Conservation (phyloP, 805 yeast species). For the Ogataea nonfermentans region DNA sequence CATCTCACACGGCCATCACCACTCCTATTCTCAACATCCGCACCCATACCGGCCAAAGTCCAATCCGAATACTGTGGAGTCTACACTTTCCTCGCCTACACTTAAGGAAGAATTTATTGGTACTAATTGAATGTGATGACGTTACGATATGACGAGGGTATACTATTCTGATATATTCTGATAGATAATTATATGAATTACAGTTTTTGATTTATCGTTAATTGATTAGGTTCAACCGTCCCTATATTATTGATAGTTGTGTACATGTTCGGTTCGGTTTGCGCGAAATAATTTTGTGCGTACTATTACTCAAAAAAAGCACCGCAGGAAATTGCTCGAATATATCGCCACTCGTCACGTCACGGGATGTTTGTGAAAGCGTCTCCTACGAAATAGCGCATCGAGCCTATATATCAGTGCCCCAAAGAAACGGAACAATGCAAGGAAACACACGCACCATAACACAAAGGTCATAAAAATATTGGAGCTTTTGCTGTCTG, state of each 20-base stretch:
- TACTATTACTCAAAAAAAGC: no score
- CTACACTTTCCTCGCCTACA: conserved; percentile 10
- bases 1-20: conserved; percentile 13
- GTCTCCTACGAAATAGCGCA: conserved; percentile 21
- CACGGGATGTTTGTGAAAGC: conserved; percentile 18
- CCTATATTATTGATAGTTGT: not conserved
- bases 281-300: conserved; percentile 1
- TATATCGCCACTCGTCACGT: no score
- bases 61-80: conserved; percentile 9
- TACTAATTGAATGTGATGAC: conserved; percentile 3
- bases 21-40: conserved; percentile 23
- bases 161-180: not conserved
- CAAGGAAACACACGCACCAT: conserved; percentile 90
- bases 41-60: conserved; percentile 26
- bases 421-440: conserved; percentile 76
- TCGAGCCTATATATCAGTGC: conserved; percentile 49
- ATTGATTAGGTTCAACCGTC: not conserved
- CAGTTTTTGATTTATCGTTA: conserved; percentile 1
- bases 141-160: conserved; percentile 5
- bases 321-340: no score
- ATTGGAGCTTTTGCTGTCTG: conserved; percentile 21
- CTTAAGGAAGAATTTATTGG: conserved; percentile 12
- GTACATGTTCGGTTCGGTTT: conserved; percentile 1
- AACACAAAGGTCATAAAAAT: conserved; percentile 77
- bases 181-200: not conserved